These are phyloP conservation scores for Glaciozyma martinii DNA, from an alignment of 768 basidiomycete species.

Conservation along the genomic window DNA sequence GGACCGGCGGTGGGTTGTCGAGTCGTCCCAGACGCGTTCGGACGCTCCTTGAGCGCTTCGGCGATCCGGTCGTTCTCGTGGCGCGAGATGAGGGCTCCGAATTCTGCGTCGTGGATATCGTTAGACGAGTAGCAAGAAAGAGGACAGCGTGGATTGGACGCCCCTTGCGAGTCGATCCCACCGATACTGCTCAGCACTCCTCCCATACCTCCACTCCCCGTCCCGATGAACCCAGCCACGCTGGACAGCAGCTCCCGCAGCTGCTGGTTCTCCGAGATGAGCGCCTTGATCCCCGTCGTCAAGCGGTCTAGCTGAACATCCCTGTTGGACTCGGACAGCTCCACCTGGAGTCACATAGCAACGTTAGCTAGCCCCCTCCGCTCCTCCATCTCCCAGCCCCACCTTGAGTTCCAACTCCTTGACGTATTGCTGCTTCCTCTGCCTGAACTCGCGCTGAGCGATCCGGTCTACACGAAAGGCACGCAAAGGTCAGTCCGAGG, in stretches of 20 bases:
- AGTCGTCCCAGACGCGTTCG: background rate
- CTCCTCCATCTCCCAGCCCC: background rate
- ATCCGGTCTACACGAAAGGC: constrained; percentile 37
- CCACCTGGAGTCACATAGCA: constrained; percentile 16
- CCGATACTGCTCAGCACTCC: constrained; percentile 1
- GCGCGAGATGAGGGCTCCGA: constrained; percentile 1
- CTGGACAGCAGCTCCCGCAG: constrained; percentile 38
- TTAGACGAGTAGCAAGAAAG: too few relatives aligned
- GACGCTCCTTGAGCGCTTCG: background rate
- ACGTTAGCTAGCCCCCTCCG: too few relatives aligned
- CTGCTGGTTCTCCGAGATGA: constrained; percentile 41
- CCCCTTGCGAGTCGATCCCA: constrained; percentile 11
- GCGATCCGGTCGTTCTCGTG: background rate
- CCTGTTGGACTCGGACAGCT: constrained; percentile 38
- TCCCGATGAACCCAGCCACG: constrained; percentile 38
- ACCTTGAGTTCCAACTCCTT: constrained; percentile 38
- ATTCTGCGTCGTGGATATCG: constrained; percentile 11
- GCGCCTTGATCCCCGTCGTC: constrained; percentile 35
- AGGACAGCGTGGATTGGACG: background rate
- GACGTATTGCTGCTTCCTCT: constrained; percentile 30
- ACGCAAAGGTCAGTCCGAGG: background rate
- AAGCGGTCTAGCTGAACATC: constrained; percentile 39
- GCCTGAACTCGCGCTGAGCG: constrained; percentile 41
- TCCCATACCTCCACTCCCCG: constrained; percentile 10
- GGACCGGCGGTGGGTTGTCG: background rate